phyloP scores from a whole-genome alignment of 2,329 filamentous ascomycete genomes.

The Aspergillus terreus region DNA sequence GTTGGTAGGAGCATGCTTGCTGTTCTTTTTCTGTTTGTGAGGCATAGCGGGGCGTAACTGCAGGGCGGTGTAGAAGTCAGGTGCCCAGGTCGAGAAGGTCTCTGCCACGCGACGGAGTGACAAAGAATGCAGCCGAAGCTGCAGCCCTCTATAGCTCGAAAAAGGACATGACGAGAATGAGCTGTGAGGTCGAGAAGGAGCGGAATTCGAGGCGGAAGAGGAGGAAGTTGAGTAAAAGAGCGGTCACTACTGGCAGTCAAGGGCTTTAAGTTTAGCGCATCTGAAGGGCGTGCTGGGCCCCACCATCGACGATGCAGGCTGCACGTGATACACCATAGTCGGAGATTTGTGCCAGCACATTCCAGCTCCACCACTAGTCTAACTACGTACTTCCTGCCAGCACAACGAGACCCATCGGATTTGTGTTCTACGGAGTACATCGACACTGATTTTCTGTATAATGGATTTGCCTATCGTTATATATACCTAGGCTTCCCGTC shows the following conservation, averaged over 20 bases:
- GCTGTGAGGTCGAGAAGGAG: constrained; percentile 3
- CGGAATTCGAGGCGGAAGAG: neutral
- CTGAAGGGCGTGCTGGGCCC: neutral
- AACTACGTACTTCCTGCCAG: too few relatives aligned
- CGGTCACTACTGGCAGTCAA: neutral
- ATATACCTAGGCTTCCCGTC: neutral
- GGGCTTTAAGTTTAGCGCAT: neutral
- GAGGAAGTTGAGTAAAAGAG: constrained; percentile 5
- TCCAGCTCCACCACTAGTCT: neutral
- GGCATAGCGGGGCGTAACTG: constrained; percentile 39
- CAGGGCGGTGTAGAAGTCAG: constrained; percentile 26
- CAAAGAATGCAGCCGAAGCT: constrained; percentile 42
- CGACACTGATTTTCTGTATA: too few relatives aligned
- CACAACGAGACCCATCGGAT: too few relatives aligned
- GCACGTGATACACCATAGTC: neutral
- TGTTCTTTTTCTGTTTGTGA: constrained; percentile 44
- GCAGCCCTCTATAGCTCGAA: constrained; percentile 37
- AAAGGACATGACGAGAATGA: constrained; percentile 23
- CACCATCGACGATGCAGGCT: neutral
- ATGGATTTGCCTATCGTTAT: too few relatives aligned
- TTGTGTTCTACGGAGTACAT: too few relatives aligned
- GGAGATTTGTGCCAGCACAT: neutral
- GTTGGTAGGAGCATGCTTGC: constrained; percentile 29
- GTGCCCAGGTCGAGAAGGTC: constrained; percentile 23
- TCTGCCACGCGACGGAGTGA: constrained; percentile 27